These are phyloP conservation scores for Xanthoceras sorbifolium DNA, from an alignment of 345 rosid genomes.

Conservation along the genomic window DNA sequence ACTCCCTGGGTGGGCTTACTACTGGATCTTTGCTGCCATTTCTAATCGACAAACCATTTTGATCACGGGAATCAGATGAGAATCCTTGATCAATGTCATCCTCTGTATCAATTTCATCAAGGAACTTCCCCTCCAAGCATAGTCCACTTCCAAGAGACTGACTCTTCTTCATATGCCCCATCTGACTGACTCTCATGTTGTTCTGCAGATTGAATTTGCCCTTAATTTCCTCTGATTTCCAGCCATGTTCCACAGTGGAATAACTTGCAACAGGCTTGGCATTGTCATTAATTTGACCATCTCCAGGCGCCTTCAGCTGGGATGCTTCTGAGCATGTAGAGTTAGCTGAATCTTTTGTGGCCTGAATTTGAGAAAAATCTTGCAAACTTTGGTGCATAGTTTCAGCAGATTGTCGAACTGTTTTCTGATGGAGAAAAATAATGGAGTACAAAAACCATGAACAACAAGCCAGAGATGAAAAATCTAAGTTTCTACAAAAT, in stretches of 20 bases:
- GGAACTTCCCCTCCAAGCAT: conserved; percentile 45
- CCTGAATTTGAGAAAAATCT: conserved; percentile 42
- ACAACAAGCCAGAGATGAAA: conserved; percentile 6
- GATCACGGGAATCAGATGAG: conserved; percentile 56
- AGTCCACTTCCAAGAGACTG: conserved; percentile 67
- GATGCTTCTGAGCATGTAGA: conserved; percentile 35
- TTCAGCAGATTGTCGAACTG: conserved; percentile 35
- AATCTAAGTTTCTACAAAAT: conserved; percentile 23
- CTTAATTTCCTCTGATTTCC: conserved; percentile 61
- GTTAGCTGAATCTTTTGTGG: conserved; percentile 31
- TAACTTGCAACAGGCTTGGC: conserved; percentile 32
- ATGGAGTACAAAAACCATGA: background rate
- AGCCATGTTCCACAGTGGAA: conserved; percentile 34
- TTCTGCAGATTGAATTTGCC: conserved; percentile 28
- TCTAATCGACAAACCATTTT: conserved; percentile 27
- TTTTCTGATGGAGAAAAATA: conserved; percentile 39
- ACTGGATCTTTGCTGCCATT: conserved; percentile 36
- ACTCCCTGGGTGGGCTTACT: conserved; percentile 31
- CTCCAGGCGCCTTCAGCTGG: conserved; percentile 29
- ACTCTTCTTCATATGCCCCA: conserved; percentile 58
- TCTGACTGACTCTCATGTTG: conserved; percentile 25
- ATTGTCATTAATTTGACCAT: conserved; percentile 29
- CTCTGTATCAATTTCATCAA: conserved; percentile 39
- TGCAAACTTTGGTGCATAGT: conserved; percentile 45
- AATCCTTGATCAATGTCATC: conserved; percentile 50